These are phyloP conservation scores for Neurospora sp. DNA, from an alignment of 495 filamentous ascomycete genomes.

Conservation along the genomic window DNA sequence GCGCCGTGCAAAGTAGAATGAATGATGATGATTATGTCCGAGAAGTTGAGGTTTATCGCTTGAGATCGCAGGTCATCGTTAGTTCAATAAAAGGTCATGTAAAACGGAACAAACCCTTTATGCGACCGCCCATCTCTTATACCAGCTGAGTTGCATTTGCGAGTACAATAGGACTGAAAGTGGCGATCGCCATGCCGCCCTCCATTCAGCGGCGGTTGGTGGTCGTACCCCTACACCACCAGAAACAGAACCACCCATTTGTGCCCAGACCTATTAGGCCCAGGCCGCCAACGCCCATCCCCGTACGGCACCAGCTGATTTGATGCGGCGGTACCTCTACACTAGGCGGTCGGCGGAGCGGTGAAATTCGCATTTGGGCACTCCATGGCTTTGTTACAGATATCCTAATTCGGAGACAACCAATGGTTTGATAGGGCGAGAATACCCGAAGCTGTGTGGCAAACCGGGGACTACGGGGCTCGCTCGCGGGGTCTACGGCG, in stretches of 20 bases:
- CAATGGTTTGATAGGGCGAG: background rate
- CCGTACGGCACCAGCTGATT: background rate
- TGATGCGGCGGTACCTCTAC: background rate
- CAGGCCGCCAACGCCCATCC: background rate
- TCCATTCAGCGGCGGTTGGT: background rate
- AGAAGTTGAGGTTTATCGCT: background rate
- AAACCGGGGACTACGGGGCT: background rate
- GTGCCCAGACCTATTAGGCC: background rate
- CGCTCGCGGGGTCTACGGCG: background rate
- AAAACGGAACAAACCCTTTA: background rate
- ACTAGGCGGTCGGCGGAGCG: background rate
- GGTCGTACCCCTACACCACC: background rate
- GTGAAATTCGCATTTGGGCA: background rate
- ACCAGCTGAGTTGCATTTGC: background rate
- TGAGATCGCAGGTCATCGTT: background rate
- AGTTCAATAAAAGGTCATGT: background rate
- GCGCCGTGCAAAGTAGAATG: background rate
- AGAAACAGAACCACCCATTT: background rate
- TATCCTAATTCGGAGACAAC: background rate
- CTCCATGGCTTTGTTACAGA: background rate
- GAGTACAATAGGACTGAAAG: background rate
- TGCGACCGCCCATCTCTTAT: background rate
- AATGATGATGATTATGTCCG: background rate
- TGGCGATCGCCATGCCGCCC: background rate
- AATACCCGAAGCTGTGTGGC: background rate